Evolutionary conservation across 1,284 basidiomycete genomes (phyloP).

Genomic region (Chiua sp.): DNA sequence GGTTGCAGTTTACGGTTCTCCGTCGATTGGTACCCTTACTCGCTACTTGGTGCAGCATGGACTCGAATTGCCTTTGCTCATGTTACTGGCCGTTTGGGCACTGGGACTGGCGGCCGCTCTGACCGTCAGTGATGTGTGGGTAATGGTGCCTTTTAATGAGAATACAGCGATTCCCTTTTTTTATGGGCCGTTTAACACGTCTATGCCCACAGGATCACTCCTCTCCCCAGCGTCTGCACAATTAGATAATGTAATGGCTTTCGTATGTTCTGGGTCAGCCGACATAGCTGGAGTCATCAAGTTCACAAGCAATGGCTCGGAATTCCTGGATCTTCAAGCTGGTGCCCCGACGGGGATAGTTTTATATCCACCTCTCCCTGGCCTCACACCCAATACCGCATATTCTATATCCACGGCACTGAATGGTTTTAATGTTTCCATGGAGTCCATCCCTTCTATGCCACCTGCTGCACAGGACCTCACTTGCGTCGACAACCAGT

Average conservation of each 20-base stretch:
- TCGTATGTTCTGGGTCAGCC: slow-evolving; percentile 6
- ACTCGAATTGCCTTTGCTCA: slow-evolving; percentile 13
- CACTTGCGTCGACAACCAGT: background rate
- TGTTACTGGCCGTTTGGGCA: slow-evolving; percentile 13
- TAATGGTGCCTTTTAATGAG: background rate
- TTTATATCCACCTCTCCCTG: slow-evolving; percentile 21
- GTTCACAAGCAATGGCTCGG: too few species aligned
- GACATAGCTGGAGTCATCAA: slow-evolving; percentile 13
- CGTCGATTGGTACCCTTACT: slow-evolving; percentile 14
- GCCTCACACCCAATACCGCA: background rate
- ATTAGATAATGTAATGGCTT: slow-evolving; percentile 6
- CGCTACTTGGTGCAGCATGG: slow-evolving; percentile 6
- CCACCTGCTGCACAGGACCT: slow-evolving; percentile 17
- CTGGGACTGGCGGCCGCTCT: slow-evolving; percentile 18
- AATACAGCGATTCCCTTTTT: background rate
- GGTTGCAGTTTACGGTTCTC: slow-evolving; percentile 16
- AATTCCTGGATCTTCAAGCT: too few species aligned
- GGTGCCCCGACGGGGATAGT: slow-evolving; percentile 2
- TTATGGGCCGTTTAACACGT: slow-evolving; percentile 11
- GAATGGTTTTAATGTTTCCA: slow-evolving; percentile 24
- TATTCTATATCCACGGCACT: slow-evolving; percentile 12
- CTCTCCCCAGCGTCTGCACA: slow-evolving; percentile 3
- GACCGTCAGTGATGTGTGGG: slow-evolving; percentile 18
- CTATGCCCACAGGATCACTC: background rate
- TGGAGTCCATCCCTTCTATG: slow-evolving; percentile 15